Evolutionary conservation across 768 basidiomycete genomes (phyloP), one percentile per base, ranked within the genome.

Genomic region (Megacollybia marginata): DNA sequence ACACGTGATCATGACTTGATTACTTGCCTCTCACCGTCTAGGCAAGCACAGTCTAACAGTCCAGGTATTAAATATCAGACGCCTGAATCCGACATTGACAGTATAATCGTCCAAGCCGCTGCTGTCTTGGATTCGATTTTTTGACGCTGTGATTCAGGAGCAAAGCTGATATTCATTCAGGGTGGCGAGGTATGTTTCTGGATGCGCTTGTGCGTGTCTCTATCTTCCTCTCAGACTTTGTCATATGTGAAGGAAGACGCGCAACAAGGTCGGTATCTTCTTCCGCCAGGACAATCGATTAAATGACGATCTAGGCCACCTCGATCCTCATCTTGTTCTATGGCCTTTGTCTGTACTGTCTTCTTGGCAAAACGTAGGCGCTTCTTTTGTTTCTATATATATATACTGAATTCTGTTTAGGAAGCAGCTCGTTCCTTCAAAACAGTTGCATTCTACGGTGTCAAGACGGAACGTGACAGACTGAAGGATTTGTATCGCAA

Each of bases 281-380:
- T 42, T n/a, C 18, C 18, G 11, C 45, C 15, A 36, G 16, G 9
- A 2, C 16, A 33, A 1, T 12, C 7, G 4, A 18, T 8, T 45
- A 42, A 16, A 50, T 31, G 46, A 33, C 40, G n/a, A 13, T 18
- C 33, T 47, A 75, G 74, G 66, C 9, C 54, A 50, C n/a, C 63
- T 62, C 19, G 79, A 80, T 33, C 83, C 85, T 9, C 84, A 86
- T 63, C 73, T 88, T 23, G 75, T 88, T 43, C 74, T 88, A 48
- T 88, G 85, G 57, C 86, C 86, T 0, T 71, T 88, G 2, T 85
- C 83, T 8, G 82, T 83, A 33, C 63, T 83, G 18, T 73, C 76
- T 0, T 73, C 80, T 6, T 83, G 81, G 81, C 66, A 77, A 59
- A 60, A 69, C 45, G 79, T 78, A 54, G 50, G 66, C 55, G n/a